Evolutionary conservation across 495 filamentous ascomycete species (phyloP).

Genomic region (Neurospora tetrasperma): DNA sequence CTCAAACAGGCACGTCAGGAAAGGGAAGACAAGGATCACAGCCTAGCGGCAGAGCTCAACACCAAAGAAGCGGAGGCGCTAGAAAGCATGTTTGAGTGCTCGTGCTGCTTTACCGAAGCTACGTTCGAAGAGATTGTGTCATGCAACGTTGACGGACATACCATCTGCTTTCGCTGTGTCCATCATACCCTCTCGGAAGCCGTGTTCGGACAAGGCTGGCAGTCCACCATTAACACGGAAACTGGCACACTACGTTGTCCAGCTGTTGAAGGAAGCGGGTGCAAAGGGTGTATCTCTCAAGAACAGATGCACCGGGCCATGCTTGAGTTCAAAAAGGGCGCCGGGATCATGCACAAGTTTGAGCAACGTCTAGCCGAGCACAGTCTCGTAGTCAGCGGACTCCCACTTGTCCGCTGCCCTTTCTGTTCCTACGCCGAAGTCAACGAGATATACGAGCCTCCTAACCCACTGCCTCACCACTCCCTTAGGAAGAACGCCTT

Average conservation of each 20-base stretch:
- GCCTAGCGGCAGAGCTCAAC: conserved; percentile 58
- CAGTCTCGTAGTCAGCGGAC: conserved; percentile 53
- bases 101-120: conserved; percentile 73
- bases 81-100: conserved; percentile 72
- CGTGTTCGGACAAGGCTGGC: conserved; percentile 87
- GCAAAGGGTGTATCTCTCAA: conserved; percentile 59
- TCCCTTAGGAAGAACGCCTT: conserved; percentile 18
- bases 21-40: conserved; percentile 52
- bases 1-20: conserved; percentile 41
- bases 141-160: conserved; percentile 62
- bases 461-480: conserved; percentile 9
- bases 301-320: conserved; percentile 63
- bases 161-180: conserved; percentile 81
- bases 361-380: conserved; percentile 69
- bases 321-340: conserved; percentile 52
- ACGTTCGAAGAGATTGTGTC: conserved; percentile 74
- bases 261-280: conserved; percentile 58
- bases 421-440: conserved; percentile 87
- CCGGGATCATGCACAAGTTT: conserved; percentile 58
- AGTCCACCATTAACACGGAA: conserved; percentile 60
- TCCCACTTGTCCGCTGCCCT: conserved; percentile 76
- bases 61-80: conserved; percentile 61
- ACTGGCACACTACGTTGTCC: conserved; percentile 69
- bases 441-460: conserved; percentile 63
- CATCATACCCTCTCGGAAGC: conserved; percentile 69